Evolutionary conservation across 2,329 filamentous ascomycete species (phyloP).

Genomic region (Arthrobotrys megalospora): DNA sequence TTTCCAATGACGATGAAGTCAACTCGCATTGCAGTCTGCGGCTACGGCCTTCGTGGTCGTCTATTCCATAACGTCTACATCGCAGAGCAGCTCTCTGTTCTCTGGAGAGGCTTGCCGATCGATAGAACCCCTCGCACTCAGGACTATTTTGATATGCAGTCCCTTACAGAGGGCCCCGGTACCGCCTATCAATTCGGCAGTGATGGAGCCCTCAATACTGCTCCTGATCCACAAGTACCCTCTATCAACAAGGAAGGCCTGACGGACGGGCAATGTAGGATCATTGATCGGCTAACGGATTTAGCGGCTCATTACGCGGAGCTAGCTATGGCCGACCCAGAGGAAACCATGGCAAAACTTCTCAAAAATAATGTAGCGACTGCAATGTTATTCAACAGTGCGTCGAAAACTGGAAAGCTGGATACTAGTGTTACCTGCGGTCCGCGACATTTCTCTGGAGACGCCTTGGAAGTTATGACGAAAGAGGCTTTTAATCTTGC

Average conservation of each 20-base stretch:
- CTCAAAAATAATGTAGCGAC: conserved; percentile 11
- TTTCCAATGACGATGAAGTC: not conserved
- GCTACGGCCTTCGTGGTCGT: conserved; percentile 11
- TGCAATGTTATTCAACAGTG: conserved; percentile 8
- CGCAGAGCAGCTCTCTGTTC: conserved; percentile 10
- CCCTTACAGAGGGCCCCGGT: not conserved
- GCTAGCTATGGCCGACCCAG: conserved; percentile 8
- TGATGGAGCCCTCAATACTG: conserved; percentile 19
- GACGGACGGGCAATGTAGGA: conserved; percentile 9
- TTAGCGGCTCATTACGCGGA: not conserved
- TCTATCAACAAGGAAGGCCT: conserved; percentile 14
- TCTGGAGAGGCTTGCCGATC: conserved; percentile 11
- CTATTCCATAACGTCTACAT: conserved; percentile 27
- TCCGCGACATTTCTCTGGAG: not conserved
- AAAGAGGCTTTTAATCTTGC: conserved; percentile 8
- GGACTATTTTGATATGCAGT: conserved; percentile 20
- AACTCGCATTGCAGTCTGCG: conserved; percentile 12
- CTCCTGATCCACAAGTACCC: not conserved
- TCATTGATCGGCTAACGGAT: conserved; percentile 4
- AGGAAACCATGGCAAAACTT: not conserved
- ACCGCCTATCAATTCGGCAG: conserved; percentile 12
- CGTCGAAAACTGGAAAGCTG: not conserved
- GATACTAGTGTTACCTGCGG: conserved; percentile 1
- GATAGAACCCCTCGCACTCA: conserved; percentile 29
- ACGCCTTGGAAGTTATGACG: conserved; percentile 10